Percentiles rank a stretch among this genome's conserved stretches.
Evolutionary conservation across 306 rosid genomes (phyloP).

Genomic region (Prunus campanulata): DNA sequence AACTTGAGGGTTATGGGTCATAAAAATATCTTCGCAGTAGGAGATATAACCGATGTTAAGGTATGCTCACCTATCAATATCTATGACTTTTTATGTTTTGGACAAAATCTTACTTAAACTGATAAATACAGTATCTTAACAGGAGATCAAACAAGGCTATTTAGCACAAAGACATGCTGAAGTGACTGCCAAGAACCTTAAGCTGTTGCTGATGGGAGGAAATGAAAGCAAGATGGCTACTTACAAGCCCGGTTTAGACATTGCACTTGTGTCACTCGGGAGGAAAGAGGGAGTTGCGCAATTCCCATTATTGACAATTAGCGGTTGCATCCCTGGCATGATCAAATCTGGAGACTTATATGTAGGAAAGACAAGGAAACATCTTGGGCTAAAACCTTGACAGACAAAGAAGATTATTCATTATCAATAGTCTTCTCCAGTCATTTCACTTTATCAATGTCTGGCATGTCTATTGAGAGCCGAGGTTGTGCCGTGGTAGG

Average conservation of each 20-base stretch:
- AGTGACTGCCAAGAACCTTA: slow-evolving; percentile 32
- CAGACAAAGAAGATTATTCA: neutral
- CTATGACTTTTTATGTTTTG: neutral
- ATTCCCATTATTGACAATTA: slow-evolving; percentile 50
- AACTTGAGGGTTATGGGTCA: slow-evolving; percentile 36
- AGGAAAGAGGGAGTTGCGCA: slow-evolving; percentile 52
- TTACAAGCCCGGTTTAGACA: slow-evolving; percentile 19
- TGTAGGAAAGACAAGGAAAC: slow-evolving; percentile 74
- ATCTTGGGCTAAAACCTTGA: slow-evolving; percentile 43
- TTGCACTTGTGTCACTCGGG: slow-evolving; percentile 41
- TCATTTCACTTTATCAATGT: neutral
- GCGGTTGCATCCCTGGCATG: slow-evolving; percentile 61
- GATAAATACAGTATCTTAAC: neutral
- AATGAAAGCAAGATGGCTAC: slow-evolving; percentile 24
- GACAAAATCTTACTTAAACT: neutral
- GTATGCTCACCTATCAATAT: slow-evolving; percentile 12
- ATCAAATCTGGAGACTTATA: slow-evolving; percentile 79
- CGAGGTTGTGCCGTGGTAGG: neutral
- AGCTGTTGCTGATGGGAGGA: slow-evolving; percentile 22
- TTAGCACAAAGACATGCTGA: slow-evolving; percentile 34
- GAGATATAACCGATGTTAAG: slow-evolving; percentile 41
- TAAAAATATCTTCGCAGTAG: slow-evolving; percentile 36
- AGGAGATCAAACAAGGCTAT: slow-evolving; percentile 43
- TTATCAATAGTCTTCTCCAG: neutral
- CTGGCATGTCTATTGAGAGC: neutral